These are phyloP conservation scores for Tulasnella sp. DNA, from an alignment of 768 basidiomycete species.

Conservation along the genomic window DNA sequence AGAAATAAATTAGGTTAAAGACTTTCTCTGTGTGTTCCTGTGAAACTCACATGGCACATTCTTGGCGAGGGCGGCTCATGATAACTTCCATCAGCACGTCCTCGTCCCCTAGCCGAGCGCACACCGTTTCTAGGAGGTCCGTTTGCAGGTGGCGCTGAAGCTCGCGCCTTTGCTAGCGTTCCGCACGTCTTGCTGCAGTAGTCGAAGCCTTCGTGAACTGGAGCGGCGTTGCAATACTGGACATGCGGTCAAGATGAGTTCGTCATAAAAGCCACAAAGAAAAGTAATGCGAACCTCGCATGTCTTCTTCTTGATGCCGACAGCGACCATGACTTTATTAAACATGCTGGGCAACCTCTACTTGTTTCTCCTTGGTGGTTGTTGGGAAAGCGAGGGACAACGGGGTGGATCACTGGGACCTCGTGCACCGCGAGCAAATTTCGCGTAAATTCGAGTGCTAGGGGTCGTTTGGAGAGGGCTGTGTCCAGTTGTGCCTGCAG, in stretches of 20 bases:
- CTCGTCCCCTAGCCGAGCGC: not conserved
- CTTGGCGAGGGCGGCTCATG: not conserved
- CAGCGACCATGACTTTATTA: not conserved
- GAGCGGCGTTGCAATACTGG: not conserved
- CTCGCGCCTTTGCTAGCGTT: not conserved
- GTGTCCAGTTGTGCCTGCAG: not conserved
- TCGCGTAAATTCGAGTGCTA: not conserved
- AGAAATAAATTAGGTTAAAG: not conserved
- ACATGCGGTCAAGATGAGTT: not conserved
- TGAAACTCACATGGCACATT: not conserved
- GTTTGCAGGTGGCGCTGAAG: not conserved
- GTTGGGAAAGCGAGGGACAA: not conserved
- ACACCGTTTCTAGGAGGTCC: not conserved
- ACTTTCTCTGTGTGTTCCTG: not conserved
- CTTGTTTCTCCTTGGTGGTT: not conserved
- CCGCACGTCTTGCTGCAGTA: slow-evolving; percentile 2
- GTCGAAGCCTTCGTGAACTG: not conserved
- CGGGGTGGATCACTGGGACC: not conserved
- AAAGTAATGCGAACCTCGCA: not conserved
- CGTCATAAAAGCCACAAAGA: not conserved
- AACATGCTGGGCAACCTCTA: not conserved
- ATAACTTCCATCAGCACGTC: not conserved
- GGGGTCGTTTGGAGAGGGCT: not conserved
- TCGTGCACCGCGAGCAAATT: not conserved
- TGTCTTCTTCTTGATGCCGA: not conserved